Percentiles rank a stretch among this genome's conserved stretches.
Evolutionary conservation across 2,329 filamentous ascomycete genomes (phyloP).

Genomic region (Botrytis deweyae): DNA sequence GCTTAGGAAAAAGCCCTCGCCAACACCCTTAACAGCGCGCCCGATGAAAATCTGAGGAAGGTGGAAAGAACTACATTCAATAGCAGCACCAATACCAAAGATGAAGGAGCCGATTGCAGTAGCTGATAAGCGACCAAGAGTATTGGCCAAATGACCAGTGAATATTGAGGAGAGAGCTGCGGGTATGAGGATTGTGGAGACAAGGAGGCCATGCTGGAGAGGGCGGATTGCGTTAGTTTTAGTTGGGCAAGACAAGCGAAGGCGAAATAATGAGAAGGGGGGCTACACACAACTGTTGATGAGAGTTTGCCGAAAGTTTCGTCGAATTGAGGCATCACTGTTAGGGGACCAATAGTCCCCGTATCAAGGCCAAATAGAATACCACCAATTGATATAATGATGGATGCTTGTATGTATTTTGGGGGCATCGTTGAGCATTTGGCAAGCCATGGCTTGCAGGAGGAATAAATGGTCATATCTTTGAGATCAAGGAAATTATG

Average conservation of each 20-base stretch:
- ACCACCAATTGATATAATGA: constrained; percentile 34
- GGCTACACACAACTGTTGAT: constrained; percentile 42
- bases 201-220: constrained; percentile 51
- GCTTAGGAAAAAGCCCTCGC: constrained; percentile 58
- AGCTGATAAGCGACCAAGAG: constrained; percentile 49
- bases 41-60: constrained; percentile 56
- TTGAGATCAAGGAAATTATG: constrained; percentile 19
- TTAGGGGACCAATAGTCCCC: constrained; percentile 52
- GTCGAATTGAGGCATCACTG: constrained; percentile 49
- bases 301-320: constrained; percentile 50
- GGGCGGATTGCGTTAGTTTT: not conserved
- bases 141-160: constrained; percentile 53
- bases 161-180: constrained; percentile 58
- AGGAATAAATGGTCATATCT: not conserved
- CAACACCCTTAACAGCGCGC: constrained; percentile 55
- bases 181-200: constrained; percentile 59
- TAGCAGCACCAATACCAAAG: constrained; percentile 52
- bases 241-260: not conserved
- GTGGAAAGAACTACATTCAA: constrained; percentile 50
- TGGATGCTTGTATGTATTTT: constrained; percentile 35
- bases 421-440: constrained; percentile 23
- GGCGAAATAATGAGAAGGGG: not conserved
- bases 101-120: constrained; percentile 51
- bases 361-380: constrained; percentile 45
- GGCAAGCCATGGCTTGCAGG: not conserved